Conservation (phyloP, 75 land plant species). For the Azolla pinnata region DNA sequence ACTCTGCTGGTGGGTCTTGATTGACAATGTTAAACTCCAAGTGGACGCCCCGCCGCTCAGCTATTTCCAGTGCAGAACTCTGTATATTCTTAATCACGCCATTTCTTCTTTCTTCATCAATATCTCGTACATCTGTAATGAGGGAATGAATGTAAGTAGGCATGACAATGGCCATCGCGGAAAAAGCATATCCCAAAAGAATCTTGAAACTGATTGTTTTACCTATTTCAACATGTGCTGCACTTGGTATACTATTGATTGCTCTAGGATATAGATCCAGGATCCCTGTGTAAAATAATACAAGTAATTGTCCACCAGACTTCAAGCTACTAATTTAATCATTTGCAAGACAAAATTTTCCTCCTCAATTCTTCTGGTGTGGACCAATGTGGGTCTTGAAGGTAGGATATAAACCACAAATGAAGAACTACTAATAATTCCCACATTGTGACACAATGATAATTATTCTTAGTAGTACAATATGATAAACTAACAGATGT, state of each 20-base stretch:
- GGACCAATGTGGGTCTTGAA: no score
- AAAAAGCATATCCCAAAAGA: no score
- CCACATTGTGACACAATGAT: no score
- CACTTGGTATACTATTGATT: slow-evolving; percentile 88
- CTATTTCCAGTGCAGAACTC: slow-evolving; percentile 57
- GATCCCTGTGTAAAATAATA: background rate
- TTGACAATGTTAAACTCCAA: slow-evolving; percentile 69
- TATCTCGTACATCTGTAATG: slow-evolving; percentile 70
- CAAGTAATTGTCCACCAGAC: no score
- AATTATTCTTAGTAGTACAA: no score
- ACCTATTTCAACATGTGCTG: slow-evolving; percentile 84
- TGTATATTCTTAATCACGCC: slow-evolving; percentile 53
- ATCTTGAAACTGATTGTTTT: background rate
- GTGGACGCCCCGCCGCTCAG: slow-evolving; percentile 46
- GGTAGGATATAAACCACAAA: no score
- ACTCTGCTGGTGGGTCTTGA: slow-evolving; percentile 87
- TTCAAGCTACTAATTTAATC: slow-evolving; percentile 54
- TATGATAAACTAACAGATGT: no score
- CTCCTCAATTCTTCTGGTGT: no score
- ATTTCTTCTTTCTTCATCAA: slow-evolving; percentile 73
- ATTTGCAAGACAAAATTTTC: no score
- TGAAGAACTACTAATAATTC: no score
- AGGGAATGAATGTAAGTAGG: background rate
- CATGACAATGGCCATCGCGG: background rate
- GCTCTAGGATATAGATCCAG: slow-evolving; percentile 81